Percentiles rank a stretch among this genome's conserved stretches.
These are phyloP conservation scores for Mrakia gelida DNA, from an alignment of 768 basidiomycete genomes.

Conservation along the genomic window DNA sequence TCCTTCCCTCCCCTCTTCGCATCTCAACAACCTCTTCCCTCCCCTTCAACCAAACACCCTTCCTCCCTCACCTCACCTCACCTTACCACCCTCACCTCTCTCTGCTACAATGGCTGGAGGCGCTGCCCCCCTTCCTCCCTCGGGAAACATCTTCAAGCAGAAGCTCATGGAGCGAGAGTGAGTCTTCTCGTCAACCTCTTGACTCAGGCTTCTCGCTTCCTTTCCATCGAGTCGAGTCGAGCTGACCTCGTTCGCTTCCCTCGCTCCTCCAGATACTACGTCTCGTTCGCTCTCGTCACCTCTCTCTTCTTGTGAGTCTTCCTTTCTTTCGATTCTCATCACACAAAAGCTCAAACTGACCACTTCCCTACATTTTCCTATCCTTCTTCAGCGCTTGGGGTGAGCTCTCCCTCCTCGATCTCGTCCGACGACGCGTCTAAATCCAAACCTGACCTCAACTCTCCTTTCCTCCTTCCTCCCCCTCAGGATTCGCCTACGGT, in stretches of 20 bases:
- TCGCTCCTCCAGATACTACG: constrained; percentile 36
- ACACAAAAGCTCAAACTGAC: background rate
- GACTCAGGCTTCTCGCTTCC: too few relatives aligned
- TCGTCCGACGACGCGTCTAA: too few relatives aligned
- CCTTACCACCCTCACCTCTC: background rate
- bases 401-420: too few relatives aligned
- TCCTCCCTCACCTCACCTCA: background rate
- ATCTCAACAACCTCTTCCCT: background rate
- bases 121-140: constrained; percentile 21
- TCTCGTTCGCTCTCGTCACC: constrained; percentile 65
- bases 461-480: background rate
- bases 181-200: too few relatives aligned
- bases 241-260: too few relatives aligned
- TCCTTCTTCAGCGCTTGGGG: background rate
- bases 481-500: constrained; percentile 43
- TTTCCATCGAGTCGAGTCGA: too few relatives aligned
- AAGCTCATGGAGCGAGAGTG: constrained; percentile 8
- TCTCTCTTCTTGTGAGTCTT: constrained; percentile 59
- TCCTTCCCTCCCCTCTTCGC: background rate
- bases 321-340: background rate
- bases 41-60: background rate
- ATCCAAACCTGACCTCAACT: background rate
- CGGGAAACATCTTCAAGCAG: constrained; percentile 15
- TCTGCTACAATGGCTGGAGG: constrained; percentile 29
- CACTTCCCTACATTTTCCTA: background rate